phyloP scores from a whole-genome alignment of 805 yeast species.

The Ogataea minuta region DNA sequence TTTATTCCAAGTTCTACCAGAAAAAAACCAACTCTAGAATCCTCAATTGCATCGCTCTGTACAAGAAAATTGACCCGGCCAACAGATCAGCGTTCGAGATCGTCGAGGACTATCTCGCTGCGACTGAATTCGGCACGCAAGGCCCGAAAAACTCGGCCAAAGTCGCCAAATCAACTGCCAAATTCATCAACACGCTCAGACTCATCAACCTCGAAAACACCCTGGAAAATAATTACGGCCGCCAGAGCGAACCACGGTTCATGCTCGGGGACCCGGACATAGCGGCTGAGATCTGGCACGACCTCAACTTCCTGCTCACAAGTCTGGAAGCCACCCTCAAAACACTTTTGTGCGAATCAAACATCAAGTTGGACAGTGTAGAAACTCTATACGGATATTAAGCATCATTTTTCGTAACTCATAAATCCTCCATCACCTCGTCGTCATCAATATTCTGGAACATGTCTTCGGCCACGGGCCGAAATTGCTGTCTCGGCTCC shows the following conservation, averaged over 20 bases:
- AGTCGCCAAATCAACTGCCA: constrained; percentile 12
- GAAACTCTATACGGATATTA: constrained; percentile 10
- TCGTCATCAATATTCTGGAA: constrained; percentile 42
- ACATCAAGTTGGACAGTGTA: constrained; percentile 6
- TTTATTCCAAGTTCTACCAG: constrained; percentile 15
- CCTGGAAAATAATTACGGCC: constrained; percentile 19
- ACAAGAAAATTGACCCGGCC: constrained; percentile 12
- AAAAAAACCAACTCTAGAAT: constrained; percentile 18
- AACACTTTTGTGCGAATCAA: constrained; percentile 4
- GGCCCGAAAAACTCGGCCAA: constrained; percentile 2
- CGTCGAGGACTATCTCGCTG: constrained; percentile 16
- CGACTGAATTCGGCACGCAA: constrained; percentile 16
- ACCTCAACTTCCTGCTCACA: constrained; percentile 11
- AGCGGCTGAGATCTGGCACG: constrained; percentile 14
- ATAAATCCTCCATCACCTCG: constrained; percentile 40
- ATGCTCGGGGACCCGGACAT: constrained; percentile 21
- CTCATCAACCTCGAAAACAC: constrained; percentile 20
- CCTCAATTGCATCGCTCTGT: constrained; percentile 15
- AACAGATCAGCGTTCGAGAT: constrained; percentile 2
- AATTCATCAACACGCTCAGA: constrained; percentile 17
- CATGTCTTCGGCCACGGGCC: constrained; percentile 23
- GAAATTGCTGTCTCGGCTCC: constrained; percentile 11
- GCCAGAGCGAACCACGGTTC: constrained; percentile 20
- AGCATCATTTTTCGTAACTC: constrained; percentile 1
- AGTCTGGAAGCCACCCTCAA: constrained; percentile 13